These are phyloP conservation scores for Echinosophora koreensis DNA, from an alignment of 306 rosid species.

Conservation along the genomic window DNA sequence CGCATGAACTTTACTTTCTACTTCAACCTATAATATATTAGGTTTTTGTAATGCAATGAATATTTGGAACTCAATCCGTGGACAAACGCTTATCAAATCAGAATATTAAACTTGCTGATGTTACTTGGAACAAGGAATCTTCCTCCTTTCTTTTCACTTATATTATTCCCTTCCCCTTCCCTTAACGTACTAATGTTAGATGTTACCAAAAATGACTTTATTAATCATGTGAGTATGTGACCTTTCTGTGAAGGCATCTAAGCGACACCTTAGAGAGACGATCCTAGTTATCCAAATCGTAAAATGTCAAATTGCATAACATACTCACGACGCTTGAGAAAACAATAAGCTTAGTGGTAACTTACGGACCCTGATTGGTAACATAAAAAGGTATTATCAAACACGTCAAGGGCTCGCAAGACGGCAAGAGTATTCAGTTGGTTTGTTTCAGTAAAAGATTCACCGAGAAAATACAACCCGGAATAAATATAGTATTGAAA, in stretches of 20 bases:
- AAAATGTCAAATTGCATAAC: slow-evolving; percentile 27
- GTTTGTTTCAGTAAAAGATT: slow-evolving; percentile 2
- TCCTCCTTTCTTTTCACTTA: not conserved
- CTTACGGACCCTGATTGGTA: not conserved
- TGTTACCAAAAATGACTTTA: not conserved
- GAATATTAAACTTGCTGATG: slow-evolving; percentile 21
- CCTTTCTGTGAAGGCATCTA: slow-evolving; percentile 1
- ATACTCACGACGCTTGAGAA: slow-evolving; percentile 1
- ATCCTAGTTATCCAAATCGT: slow-evolving; percentile 1
- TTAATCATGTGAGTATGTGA: not conserved
- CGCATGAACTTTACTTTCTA: slow-evolving; percentile 24
- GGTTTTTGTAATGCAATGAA: slow-evolving; percentile 28
- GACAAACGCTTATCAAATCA: slow-evolving; percentile 21
- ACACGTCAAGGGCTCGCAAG: not conserved
- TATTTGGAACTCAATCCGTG: not conserved
- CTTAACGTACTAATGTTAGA: not conserved
- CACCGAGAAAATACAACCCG: slow-evolving; percentile 11
- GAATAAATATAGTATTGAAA: not conserved
- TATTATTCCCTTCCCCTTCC: not conserved
- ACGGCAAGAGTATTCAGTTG: not conserved
- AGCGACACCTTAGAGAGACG: not conserved
- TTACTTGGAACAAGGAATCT: slow-evolving; percentile 13
- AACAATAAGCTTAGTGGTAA: not conserved
- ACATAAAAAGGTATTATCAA: not conserved
- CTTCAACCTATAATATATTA: slow-evolving; percentile 3